These are phyloP conservation scores for Oemleria cerasiformis DNA, from an alignment of 306 rosid species.

Conservation along the genomic window DNA sequence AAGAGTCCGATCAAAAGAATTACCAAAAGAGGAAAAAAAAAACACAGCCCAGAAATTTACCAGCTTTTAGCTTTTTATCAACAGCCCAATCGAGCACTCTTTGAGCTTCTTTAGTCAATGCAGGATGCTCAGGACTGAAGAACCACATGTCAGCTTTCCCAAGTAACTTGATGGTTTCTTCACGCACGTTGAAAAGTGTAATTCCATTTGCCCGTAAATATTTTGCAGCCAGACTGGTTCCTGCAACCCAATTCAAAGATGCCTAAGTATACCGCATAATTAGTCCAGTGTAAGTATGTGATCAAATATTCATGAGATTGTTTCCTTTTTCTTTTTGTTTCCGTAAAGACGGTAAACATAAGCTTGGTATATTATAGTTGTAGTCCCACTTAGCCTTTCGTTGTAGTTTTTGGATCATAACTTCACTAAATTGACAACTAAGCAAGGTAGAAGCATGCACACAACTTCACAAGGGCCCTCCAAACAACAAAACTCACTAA, in stretches of 20 bases:
- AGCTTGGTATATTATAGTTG: not conserved
- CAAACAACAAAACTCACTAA: not conserved
- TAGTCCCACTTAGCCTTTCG: not conserved
- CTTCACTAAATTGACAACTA: not conserved
- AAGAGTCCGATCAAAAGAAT: not conserved
- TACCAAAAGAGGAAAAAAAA: not conserved
- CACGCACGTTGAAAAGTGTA: slow-evolving; percentile 60
- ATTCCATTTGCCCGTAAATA: slow-evolving; percentile 57
- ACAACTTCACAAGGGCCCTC: not conserved
- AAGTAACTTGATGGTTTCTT: slow-evolving; percentile 51
- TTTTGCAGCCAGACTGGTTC: slow-evolving; percentile 60
- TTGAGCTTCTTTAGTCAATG: slow-evolving; percentile 63
- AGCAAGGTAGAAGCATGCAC: not conserved
- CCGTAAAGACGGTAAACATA: not conserved
- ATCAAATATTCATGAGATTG: not conserved
- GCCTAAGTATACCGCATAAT: slow-evolving; percentile 16
- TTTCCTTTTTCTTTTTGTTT: not conserved
- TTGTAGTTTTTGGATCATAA: not conserved
- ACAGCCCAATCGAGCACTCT: slow-evolving; percentile 73
- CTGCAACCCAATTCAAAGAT: slow-evolving; percentile 32
- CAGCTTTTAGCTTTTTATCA: slow-evolving; percentile 54
- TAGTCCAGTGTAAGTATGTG: not conserved
- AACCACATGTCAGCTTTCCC: slow-evolving; percentile 45
- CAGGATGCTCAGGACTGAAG: slow-evolving; percentile 63
- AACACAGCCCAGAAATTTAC: slow-evolving; percentile 34